phyloP scores from a whole-genome alignment of 2,329 filamentous ascomycete genomes.

The Fusarium humuli region DNA sequence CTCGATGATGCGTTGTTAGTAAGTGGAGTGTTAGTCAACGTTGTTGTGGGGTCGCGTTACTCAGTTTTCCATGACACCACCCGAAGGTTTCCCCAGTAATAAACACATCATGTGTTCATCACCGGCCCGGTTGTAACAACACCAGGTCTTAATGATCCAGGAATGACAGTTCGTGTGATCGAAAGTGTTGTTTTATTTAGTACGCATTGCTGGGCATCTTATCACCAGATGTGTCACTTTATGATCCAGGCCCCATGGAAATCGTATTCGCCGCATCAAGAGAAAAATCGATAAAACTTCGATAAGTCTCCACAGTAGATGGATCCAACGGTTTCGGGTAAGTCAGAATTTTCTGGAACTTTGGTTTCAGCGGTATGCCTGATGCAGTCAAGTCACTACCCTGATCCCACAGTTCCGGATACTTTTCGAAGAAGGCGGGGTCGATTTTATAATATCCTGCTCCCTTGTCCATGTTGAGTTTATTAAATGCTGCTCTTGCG shows the following conservation, averaged over 20 bases:
- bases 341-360: slow-evolving; percentile 46
- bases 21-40: slow-evolving; percentile 40
- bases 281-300: slow-evolving; percentile 51
- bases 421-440: slow-evolving; percentile 49
- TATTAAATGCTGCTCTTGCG: slow-evolving; percentile 44
- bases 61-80: slow-evolving; percentile 37
- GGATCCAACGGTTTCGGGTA: slow-evolving; percentile 48
- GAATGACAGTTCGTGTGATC: too few species aligned
- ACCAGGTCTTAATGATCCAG: fast-evolving
- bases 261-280: slow-evolving; percentile 41
- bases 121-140: neutral
- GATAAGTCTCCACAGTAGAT: slow-evolving; percentile 48
- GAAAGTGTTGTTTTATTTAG: too few species aligned
- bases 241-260: too few species aligned
- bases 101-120: slow-evolving; percentile 19
- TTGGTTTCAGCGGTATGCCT: slow-evolving; percentile 48
- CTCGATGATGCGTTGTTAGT: slow-evolving; percentile 38
- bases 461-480: slow-evolving; percentile 49
- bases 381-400: slow-evolving; percentile 43
- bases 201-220: too few species aligned
- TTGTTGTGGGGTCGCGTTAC: slow-evolving; percentile 33
- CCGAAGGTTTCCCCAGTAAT: slow-evolving; percentile 5
- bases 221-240: too few species aligned
- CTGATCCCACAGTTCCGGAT: slow-evolving; percentile 49
- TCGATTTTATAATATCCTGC: slow-evolving; percentile 51